Base-by-base conservation (phyloP, 345 rosid species). In the Rhizophora mangle region DNA sequence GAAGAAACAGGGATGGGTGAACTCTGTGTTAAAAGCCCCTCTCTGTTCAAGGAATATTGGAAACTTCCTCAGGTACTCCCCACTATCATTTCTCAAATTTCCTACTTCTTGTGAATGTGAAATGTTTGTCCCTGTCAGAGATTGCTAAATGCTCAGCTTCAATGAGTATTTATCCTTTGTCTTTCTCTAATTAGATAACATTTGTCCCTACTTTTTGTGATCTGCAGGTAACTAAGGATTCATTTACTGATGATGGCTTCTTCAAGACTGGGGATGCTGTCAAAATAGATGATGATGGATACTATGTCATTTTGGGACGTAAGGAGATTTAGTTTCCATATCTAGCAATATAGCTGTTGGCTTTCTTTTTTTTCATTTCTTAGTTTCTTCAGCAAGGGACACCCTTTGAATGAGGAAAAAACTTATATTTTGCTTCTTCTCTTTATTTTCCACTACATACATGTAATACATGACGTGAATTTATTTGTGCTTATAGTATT, bases 201-300 rank as follows among this genome's bases (percentile, higher is more conserved):
- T 19, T 69, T 72, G 62, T 43, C 49, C 4, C 53, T 70, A 20
- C 46, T 65, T 67, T 54, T 63, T 60, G 21, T 66, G 37, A 8
- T 67, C 36, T 71, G 47, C 69, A 89, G 95, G 88, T 90, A 61
- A 92, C 97, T 21, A 86, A 81, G 80, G 87, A 83, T 63, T 84
- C 96, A 9, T 92, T 90, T 76, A 90, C 94, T 49, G 85, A 76
- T 66, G 98, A 89, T 78, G 98, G 98, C 39, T 95, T 85, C 82
- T 95, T 95, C 81, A 92, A 83, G 85, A 92, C 99, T 16, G 99
- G 99, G 67, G 98, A 95, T 86, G 90, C 96, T 72, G 93, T 89
- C 31, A 88, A 83, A 85, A 68, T 88, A 64, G 91, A 95, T 69
- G 93, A 92, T 72, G 96, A 95, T 68, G 98, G 96, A 69, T 87